Evolutionary conservation across 345 rosid species (phyloP), one percentile per base, ranked within the genome.

Genomic region (Sonneratia alba): DNA sequence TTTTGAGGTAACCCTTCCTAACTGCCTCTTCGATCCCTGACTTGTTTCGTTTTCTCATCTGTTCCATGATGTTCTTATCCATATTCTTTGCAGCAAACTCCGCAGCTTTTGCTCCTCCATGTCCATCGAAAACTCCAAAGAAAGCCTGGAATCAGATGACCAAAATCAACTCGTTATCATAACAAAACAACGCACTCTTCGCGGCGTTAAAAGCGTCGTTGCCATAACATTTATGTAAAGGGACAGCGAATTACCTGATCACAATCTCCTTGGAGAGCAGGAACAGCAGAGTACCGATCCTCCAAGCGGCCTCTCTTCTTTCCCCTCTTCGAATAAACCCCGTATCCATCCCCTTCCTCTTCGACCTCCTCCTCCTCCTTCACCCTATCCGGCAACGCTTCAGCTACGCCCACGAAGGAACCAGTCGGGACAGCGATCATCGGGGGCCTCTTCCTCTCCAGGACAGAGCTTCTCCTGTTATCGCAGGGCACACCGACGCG

Each of bases 41-140:
- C 56, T 80, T 86, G 65, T 71, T 78, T 67, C 84, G 77, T 38
- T 73, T 75, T 15, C 40, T 42, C 27, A 82, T 72, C 59, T 78
- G 87, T 9, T 69, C 78, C 66, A 77, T 51, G 21, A 87, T 84
- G 74, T 88, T 88, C 74, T 83, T 84, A 11, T 77, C 79, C 72
- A 94, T 78, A 59, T 90, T 84, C 62, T 82, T 71, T 12, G 97
- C 91, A 0, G 88, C 91, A 11, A 86, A 94, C 68, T 87, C 94
- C 14, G 97, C 90, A 34, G 97, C 98, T 73, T 88, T 82, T 1
- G 82, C 80, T 48, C 97, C 96, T 66, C 97, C 96, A 27, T 94
- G 97, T 61, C 98, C 98, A 75, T 94, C 98, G 61, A 85, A 94
- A 27, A 94, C 82, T 36, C 97, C 95, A 67, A 88, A 94, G 59